Conservation (phyloP, 2,329 filamentous ascomycete genomes). For the Parascedosporium putredinis region DNA sequence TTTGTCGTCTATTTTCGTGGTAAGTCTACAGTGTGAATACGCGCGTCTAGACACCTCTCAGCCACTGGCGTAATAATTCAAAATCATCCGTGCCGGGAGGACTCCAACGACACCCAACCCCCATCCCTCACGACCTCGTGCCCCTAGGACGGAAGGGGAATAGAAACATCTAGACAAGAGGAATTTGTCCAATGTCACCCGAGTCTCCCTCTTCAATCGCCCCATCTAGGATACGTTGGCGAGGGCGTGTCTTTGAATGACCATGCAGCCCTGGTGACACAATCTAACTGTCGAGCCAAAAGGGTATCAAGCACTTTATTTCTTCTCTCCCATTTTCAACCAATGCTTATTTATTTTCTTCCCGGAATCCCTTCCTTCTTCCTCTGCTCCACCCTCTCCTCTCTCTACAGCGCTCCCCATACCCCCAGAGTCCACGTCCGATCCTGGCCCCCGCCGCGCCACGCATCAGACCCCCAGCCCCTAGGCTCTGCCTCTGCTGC, state of each 20-base stretch:
- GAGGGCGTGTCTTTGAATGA: no score
- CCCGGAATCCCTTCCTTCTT: background rate
- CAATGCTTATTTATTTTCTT: background rate
- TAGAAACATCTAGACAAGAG: no score
- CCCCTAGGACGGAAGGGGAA: no score
- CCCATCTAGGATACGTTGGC: background rate
- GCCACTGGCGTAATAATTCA: background rate
- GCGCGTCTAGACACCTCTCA: background rate
- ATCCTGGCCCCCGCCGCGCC: background rate
- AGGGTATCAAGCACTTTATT: conserved; percentile 2
- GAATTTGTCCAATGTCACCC: no score
- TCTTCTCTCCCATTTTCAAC: no score
- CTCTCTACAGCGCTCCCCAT: conserved; percentile 3
- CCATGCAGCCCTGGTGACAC: no score
- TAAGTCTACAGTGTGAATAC: background rate
- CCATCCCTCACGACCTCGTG: no score
- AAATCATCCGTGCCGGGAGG: background rate
- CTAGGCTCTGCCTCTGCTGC: conserved; percentile 55
- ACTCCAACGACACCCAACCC: conserved; percentile 6
- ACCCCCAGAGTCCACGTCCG: background rate
- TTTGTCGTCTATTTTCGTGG: background rate
- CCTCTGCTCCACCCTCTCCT: background rate
- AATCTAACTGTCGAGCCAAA: no score
- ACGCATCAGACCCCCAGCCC: conserved; percentile 34
- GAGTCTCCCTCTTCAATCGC: background rate